Evolutionary conservation across 176 grass and related monocot species (phyloP), one percentile per base, ranked within the genome.

Genomic region (Lolium perenne): DNA sequence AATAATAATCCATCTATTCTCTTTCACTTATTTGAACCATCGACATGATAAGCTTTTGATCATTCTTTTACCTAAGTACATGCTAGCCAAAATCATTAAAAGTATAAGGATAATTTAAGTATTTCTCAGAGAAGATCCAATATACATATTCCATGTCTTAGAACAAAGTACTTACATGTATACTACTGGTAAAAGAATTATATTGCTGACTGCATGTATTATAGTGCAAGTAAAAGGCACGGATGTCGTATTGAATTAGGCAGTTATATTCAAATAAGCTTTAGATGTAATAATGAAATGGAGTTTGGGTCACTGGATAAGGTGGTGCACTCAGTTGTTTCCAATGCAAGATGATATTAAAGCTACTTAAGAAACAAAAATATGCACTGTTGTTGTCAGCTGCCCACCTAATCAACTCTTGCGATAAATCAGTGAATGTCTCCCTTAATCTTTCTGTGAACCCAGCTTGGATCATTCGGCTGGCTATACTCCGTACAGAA

Each of bases 401-500:
- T 6, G 15, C 11, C 55, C 29, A 82, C 80, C 80, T 82, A 35
- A 82, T 56, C 11, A 82, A 70, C 29, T 71, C 48, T 82, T 43
- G 32, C 10, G 80, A 82, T 71, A 68, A 21, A 71, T 82, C 16
- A 18, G 29, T 43, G 66, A 71, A 82, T 56, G 64, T 82, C 29
- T 17, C 53, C 53, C 53, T 55, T 55, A 55, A 55, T 55, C 16
- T 17, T 55, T 55, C 53, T 18, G 53, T 82, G 49, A 41, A 82
- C 21, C 80, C 80, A 55, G 65, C 48, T 82, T 82, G 35, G 65
- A 82, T 71, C 80, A 82, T 82, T 82, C 29, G 32, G 63, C 49
- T 70, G 21, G 80, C 29, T 71, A 82, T 56, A 43, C 10, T 70
- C 1, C 26, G 26, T 6, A 82, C 50, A 82, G 51, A 18, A 69